Base-by-base conservation (phyloP, 2,329 filamentous ascomycete genomes). In the Tolypocladium ophioglossoides region DNA sequence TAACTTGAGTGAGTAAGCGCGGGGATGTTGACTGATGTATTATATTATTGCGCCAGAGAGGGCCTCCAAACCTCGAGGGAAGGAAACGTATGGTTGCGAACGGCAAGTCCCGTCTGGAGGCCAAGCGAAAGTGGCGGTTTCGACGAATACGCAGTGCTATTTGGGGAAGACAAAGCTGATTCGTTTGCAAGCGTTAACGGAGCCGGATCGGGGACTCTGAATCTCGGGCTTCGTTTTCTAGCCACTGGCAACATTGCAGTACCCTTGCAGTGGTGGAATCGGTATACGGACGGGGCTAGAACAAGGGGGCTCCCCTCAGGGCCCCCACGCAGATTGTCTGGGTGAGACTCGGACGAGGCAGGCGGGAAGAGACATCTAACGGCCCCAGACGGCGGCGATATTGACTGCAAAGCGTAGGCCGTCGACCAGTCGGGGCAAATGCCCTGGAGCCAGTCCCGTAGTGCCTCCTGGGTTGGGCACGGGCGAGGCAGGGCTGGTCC, bases 371-470 rank as follows among this genome's bases (percentile, higher is more conserved):
- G 32, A 30, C 40, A 40, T 51, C 18, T 18, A 18, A 54, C 40
- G 49, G 39, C 40, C 40, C 53, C 53, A 41, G 53, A 44, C 40
- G 50, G 48, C 48, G 53, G 49, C 27, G 22, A 52, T 51, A 16
- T 24, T 12, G 41, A 47, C 35, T 47, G 40, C 34, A 52, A 38
- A 38, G 9, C 24, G 30, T 11, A 48, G 52, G 8, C 39, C 34
- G 52, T 47, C 38, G 49, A 46, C 53, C 53, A 54, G 53, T 54
- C 53, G 53, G 53, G 53, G 50, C 30, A 47, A 48, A 51, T 47
- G 53, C 53, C 49, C 30, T 52, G 50, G 24, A 53, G 51, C 44
- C 51, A 53, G 44, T 53, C 24, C n/a, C 20, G 53, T 30, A 47
- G 39, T 40, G 50, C 40, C 38, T 47, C 52, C 52, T 53, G 52